phyloP scores from a whole-genome alignment of 2,329 filamentous ascomycete genomes.

The Sordariomycetes sp. region DNA sequence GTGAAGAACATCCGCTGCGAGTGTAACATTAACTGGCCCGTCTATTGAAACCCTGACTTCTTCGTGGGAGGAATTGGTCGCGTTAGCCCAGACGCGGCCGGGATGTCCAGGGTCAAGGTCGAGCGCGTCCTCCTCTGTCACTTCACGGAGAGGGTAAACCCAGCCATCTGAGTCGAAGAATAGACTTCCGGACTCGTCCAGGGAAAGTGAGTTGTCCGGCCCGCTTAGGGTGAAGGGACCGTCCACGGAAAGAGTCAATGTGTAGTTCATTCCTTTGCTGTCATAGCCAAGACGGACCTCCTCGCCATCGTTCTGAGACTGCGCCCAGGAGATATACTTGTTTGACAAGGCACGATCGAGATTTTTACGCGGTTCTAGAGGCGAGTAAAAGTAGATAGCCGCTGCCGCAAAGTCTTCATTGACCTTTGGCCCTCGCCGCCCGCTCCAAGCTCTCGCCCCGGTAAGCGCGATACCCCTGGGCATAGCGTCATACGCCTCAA shows the following conservation, averaged over 20 bases:
- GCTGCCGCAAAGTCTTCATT: constrained; percentile 11
- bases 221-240: constrained; percentile 30
- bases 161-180: constrained; percentile 28
- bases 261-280: constrained; percentile 32
- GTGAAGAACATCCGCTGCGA: constrained; percentile 27
- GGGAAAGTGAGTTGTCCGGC: constrained; percentile 23
- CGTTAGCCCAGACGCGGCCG: constrained; percentile 38
- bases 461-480: constrained; percentile 27
- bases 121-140: constrained; percentile 25
- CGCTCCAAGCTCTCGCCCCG: constrained; percentile 29
- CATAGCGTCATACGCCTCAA: constrained; percentile 32
- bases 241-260: constrained; percentile 19
- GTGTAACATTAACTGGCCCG: constrained; percentile 18
- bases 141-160: constrained; percentile 32
- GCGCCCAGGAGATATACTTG: constrained; percentile 16
- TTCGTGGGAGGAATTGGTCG: constrained; percentile 28
- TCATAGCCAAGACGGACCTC: constrained; percentile 15
- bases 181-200: constrained; percentile 20
- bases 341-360: constrained; percentile 20
- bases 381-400: constrained; percentile 22
- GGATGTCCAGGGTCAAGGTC: constrained; percentile 31
- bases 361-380: constrained; percentile 26
- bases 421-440: constrained; percentile 19
- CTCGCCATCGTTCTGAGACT: constrained; percentile 1
- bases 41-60: constrained; percentile 17